Evolutionary conservation across 2,329 filamentous ascomycete species (phyloP).

Genomic region (Trichophyton benhamiae): DNA sequence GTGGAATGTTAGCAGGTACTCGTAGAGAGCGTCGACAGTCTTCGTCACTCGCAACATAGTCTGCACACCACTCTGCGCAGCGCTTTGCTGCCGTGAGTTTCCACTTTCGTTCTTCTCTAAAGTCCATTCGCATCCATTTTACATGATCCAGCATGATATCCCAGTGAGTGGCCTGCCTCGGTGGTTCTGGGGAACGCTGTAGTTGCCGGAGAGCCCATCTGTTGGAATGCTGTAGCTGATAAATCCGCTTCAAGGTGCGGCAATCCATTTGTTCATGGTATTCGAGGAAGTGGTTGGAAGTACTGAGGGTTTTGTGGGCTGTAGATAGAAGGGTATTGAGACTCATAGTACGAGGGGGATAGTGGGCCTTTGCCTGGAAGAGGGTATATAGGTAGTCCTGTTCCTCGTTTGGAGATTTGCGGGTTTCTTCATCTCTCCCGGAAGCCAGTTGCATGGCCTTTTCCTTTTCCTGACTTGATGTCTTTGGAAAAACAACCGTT

Average conservation of each 20-base stretch:
- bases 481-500: conserved; percentile 65
- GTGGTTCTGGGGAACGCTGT: conserved; percentile 70
- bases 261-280: conserved; percentile 80
- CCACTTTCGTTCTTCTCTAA: conserved; percentile 87
- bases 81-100: conserved; percentile 71
- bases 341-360: conserved; percentile 40
- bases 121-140: conserved; percentile 98
- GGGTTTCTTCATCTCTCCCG: conserved; percentile 27
- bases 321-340: conserved; percentile 64
- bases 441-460: conserved; percentile 33
- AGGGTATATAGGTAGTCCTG: conserved; percentile 52
- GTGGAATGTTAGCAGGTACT: conserved; percentile 38
- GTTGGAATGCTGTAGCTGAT: conserved; percentile 78
- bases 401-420: conserved; percentile 29
- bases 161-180: conserved; percentile 64
- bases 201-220: conserved; percentile 88
- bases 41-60: conserved; percentile 57
- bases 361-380: conserved; percentile 48
- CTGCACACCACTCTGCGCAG: conserved; percentile 68
- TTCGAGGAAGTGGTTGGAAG: conserved; percentile 68
- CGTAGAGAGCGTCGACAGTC: conserved; percentile 58
- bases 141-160: conserved; percentile 81
- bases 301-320: conserved; percentile 81
- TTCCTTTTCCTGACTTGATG: conserved; percentile 36
- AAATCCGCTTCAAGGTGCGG: conserved; percentile 72